Evolutionary conservation across 179 eudicot genomes (phyloP), one percentile per base, ranked within the genome.

Genomic region (Spergularia azorica): DNA sequence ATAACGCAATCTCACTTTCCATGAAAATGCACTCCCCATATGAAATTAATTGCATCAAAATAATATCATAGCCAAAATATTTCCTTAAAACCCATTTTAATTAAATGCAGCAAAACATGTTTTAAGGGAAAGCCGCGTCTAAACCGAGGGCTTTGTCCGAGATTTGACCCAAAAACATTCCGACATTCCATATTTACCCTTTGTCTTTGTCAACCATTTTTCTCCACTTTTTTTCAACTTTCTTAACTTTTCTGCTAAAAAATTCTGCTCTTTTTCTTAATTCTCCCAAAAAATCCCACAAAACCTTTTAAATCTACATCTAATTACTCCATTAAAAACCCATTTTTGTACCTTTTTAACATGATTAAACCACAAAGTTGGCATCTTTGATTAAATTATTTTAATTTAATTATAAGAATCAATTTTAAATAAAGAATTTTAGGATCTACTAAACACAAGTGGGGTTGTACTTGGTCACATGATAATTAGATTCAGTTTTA

Each of bases 381-480:
- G 41, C 38, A 57, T 52, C 60, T 76, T 76, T 1, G 55, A 66
- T 9, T 43, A 68, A 57, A 73, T 14, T 63, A 38, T n/a, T n/a
- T n/a, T 63, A 18, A 1, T 21, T 3, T 0, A 41, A 57, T 6
- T 20, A 38, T 43, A 4, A 43, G 48, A 6, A 43, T 43, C 48
- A 43, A 43, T 43, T 43, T 43, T 43, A 4, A n/a, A 43, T 43
- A 43, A 57, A 58, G 60, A 20, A 16, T 46, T 41, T 67, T 51
- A 41, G 20, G 59, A 65, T 76, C 70, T 71, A 56, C 3, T 21
- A 14, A 17, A 20, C 32, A 14, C 32, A 63, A 78, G 69, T 78
- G 81, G 84, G 76, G 51, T 50, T 46, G 41, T 79, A 71, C 76
- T 82, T 71, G 77, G 70, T 79, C 75, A 65, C 85, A 82, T 51